These are phyloP conservation scores for Colletotrichum australisinense DNA, from an alignment of 2,329 filamentous ascomycete species.

Conservation along the genomic window DNA sequence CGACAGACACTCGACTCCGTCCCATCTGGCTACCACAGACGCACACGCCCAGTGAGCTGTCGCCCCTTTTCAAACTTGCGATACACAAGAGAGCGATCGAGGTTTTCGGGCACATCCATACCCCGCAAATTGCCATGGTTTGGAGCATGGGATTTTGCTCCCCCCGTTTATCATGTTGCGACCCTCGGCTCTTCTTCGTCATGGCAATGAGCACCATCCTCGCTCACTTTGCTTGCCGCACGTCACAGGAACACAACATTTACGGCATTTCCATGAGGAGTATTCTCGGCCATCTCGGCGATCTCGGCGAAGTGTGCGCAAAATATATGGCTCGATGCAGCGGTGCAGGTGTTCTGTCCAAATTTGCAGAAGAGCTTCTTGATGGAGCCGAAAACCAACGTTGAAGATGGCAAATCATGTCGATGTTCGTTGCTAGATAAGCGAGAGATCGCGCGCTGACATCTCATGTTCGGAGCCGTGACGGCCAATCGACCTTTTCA, in stretches of 20 bases:
- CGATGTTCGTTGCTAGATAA: background rate
- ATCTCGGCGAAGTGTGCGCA: background rate
- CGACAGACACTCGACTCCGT: conserved; percentile 7
- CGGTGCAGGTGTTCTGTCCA: background rate
- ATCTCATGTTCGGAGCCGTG: background rate
- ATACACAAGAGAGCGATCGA: background rate
- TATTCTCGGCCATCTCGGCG: background rate
- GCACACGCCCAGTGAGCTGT: background rate
- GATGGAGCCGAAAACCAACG: background rate
- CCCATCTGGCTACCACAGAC: conserved; percentile 11
- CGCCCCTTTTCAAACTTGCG: background rate
- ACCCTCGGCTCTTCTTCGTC: no score
- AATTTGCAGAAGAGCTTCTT: background rate
- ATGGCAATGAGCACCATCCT: background rate
- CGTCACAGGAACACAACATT: background rate
- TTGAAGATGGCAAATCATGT: background rate
- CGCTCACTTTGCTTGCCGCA: no score
- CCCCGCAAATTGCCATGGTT: conserved; percentile 25
- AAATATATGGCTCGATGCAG: background rate
- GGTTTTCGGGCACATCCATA: conserved; percentile 17
- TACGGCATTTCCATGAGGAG: background rate
- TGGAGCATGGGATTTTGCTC: conserved; percentile 23
- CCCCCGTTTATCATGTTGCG: background rate
- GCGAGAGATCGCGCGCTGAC: background rate
- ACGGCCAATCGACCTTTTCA: background rate